Conservation (phyloP, 2,329 filamentous ascomycete genomes). For the Venturia aucupariae region DNA sequence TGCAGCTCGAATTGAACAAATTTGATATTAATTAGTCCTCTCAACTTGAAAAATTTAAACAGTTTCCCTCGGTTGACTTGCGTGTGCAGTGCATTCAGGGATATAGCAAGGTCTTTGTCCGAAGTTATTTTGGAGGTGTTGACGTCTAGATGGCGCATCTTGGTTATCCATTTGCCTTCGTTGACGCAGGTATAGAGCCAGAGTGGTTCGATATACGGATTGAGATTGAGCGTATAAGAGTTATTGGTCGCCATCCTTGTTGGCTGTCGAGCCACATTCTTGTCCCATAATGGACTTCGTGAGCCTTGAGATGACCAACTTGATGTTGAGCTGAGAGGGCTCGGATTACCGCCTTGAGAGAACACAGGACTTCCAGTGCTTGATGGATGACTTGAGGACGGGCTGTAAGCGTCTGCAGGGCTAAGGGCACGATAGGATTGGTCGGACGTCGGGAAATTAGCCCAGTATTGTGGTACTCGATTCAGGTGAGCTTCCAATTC, state of each 20-base stretch:
- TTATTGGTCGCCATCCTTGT: not conserved
- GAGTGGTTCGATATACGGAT: conserved; percentile 21
- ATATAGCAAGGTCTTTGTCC: conserved; percentile 28
- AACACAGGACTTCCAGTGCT: conserved; percentile 18
- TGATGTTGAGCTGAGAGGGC: conserved; percentile 21
- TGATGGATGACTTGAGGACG: conserved; percentile 19
- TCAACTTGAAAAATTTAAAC: conserved; percentile 25
- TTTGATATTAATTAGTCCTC: conserved; percentile 29
- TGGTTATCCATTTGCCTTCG: conserved; percentile 28
- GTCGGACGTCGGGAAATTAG: conserved; percentile 5
- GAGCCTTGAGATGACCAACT: conserved; percentile 10
- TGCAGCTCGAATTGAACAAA: conserved; percentile 34
- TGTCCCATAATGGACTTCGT: not conserved
- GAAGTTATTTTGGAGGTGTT: conserved; percentile 24
- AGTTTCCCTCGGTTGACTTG: conserved; percentile 26
- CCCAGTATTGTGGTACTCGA: conserved; percentile 23
- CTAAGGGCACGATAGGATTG: not conserved
- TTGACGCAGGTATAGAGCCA: conserved; percentile 31
- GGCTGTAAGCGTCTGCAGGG: conserved; percentile 13
- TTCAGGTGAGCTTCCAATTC: conserved; percentile 32
- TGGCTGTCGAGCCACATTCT: not conserved
- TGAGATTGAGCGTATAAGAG: not conserved
- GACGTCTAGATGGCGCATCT: conserved; percentile 30
- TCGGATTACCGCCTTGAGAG: conserved; percentile 22
- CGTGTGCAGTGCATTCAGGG: conserved; percentile 26